Evolutionary conservation across 495 filamentous ascomycete species (phyloP), one percentile per base, ranked within the genome.

Genomic region (Lasiosphaeris hirsuta): DNA sequence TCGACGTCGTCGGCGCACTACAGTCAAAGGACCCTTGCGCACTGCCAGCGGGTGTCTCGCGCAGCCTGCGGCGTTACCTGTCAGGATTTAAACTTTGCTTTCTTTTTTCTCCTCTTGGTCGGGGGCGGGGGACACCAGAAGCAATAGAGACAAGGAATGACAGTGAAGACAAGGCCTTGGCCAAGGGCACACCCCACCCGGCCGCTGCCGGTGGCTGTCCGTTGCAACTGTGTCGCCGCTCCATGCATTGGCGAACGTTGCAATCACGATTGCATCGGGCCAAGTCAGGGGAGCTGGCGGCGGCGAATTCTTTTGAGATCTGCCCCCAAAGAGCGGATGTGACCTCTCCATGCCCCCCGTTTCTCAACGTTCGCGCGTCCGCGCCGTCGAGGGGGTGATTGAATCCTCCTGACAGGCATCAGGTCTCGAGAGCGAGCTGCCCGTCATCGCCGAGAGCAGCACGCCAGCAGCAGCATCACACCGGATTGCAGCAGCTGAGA

Each of bases 241-340:
- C 60, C 59, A 56, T 67, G 65, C 63, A 59, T 60, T 54, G 63
- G 61, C 60, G 53, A 63, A 69, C 64, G 70, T 72, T 72, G 57
- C 70, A 72, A 64, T 65, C 59, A 60, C 64, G 66, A 67, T 67
- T 66, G 68, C 59, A 70, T 72, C 68, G 64, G 70, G 69, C 36
- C 57, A 69, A 72, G 66, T 70, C 68, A 70, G 65, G 66, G 69
- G 68, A 60, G n/a, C 57, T 45, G 40, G 49, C 61, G 48, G 56
- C 58, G 55, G 46, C n/a, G 41, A 57, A 61, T 59, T 65, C 60
- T 61, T 57, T 57, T 40, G 59, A 68, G 68, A 72, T 72, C 69
- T 67, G 67, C 62, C 23, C 23, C 57, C 62, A 57, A 44, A 19
- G 44, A 11, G 43, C 62, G 52, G 58, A 62, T 67, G 60, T 56